phyloP scores from a whole-genome alignment of 176 grass and related monocot species.

The Carex pumila region DNA sequence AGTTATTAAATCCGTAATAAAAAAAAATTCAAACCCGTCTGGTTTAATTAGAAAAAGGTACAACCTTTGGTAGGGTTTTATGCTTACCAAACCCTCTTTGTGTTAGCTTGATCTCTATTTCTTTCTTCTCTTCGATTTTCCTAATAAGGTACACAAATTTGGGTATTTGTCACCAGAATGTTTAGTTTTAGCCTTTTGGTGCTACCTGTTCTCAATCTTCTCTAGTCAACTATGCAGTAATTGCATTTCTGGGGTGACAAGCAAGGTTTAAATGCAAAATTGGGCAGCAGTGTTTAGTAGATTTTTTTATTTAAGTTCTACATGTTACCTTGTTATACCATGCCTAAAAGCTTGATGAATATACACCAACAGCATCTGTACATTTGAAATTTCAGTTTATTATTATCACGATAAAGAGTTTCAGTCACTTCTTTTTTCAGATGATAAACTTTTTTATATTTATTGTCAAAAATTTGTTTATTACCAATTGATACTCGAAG shows the following conservation, averaged over 20 bases:
- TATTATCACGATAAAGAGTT: background rate
- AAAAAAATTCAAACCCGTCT: background rate
- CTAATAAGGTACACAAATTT: background rate
- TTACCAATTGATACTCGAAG: background rate
- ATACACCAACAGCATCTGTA: background rate
- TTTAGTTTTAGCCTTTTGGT: background rate
- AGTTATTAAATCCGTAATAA: background rate
- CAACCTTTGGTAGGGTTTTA: slow-evolving; percentile 7
- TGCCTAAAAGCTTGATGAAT: background rate
- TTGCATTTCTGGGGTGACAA: background rate
- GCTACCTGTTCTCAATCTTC: background rate
- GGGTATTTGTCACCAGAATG: background rate
- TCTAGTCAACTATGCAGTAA: background rate
- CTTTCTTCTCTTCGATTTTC: background rate
- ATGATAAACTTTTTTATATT: background rate
- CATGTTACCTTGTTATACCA: background rate
- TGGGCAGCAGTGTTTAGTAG: background rate
- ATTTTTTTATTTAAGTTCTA: background rate
- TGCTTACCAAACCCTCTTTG: background rate
- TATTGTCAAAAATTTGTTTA: background rate
- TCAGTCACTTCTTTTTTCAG: background rate
- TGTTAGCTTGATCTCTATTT: background rate
- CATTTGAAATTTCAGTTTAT: background rate
- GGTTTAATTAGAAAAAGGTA: slow-evolving; percentile 7
- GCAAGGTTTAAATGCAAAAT: background rate